Evolutionary conservation across 768 basidiomycete species (phyloP), one percentile per base, ranked within the genome.

Genomic region (Gymnopilus junonius): DNA sequence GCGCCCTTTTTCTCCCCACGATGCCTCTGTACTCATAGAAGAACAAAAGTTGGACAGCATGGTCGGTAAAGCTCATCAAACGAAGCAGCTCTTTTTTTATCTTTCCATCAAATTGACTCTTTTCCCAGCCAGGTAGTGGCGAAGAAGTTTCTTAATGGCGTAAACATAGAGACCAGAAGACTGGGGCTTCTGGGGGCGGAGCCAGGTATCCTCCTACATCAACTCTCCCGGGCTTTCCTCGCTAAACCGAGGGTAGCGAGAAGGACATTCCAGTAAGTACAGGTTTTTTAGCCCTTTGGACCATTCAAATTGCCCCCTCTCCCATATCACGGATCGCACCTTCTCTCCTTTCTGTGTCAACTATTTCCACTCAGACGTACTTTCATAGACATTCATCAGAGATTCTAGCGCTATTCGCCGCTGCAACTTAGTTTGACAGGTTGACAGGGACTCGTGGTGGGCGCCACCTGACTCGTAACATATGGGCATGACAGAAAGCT

Each of bases 381-480:
- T n/a, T n/a, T n/a, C n/a, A n/a, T n/a, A 29, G 29, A 32, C 2
- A 42, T 20, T 8, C 20, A 51, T 29, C 27, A 8, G 48, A 14
- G 48, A 23, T 29, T 8, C 29, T 15, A 51, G n/a, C 48, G 14
- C 48, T 15, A 31, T 29, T 29, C 15, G 29, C n/a, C 48, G 48
- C 48, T 51, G 14, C 48, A 51, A n/a, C 32, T 31, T 20, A 32
- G 31, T 23, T 31, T 51, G 48, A 51, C 48, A 51, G 29, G 7
- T 48, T 48, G 45, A 48, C 45, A 48, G 29, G 48, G n/a, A 51
- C 48, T 51, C 48, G 48, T 51, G 48, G 48, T 31, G 48, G 20
- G 32, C 48, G 48, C 48, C 48, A 51, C 48, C 48, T 51, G 48
- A 51, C 48, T n/a, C 29, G 48, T 29, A 29, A 51, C 48, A 32